Percentiles rank a stretch among this genome's conserved stretches.
Conservation (phyloP, 192 early-diverging fungal species). For the Spinellus fusiger region DNA sequence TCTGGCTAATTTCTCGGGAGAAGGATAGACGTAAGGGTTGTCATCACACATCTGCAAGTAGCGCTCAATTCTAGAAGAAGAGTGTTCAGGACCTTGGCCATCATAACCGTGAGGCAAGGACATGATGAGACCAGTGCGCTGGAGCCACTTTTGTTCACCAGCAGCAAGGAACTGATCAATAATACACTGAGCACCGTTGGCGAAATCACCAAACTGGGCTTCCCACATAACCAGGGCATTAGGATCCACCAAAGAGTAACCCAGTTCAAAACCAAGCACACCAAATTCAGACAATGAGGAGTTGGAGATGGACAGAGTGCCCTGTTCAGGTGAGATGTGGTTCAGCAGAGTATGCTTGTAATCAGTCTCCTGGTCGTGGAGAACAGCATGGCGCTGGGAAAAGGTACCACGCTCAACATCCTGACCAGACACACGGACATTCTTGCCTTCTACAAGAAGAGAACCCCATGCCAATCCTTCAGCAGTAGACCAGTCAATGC, state of each 20-base stretch:
- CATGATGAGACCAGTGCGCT: conserved; percentile 91
- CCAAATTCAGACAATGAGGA: conserved; percentile 96
- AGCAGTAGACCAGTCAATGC: conserved; percentile 95
- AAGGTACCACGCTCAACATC: conserved; percentile 99
- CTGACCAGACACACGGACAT: conserved; percentile 91
- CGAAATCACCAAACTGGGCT: conserved; percentile 98
- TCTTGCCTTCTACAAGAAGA: conserved; percentile 86
- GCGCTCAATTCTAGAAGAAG: conserved; percentile 90
- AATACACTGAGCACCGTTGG: conserved; percentile 95
- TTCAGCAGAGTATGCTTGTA: conserved; percentile 76
- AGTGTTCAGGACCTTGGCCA: conserved; percentile 98
- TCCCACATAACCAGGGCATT: conserved; percentile 95
- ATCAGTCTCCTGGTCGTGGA: conserved; percentile 93
- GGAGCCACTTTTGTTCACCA: conserved; percentile 98
- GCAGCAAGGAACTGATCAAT: conserved; percentile 96
- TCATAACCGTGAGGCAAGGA: conserved; percentile 97
- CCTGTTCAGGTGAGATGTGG: conserved; percentile 84
- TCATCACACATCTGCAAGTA: conserved; percentile 95
- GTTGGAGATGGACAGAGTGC: conserved; percentile 86
- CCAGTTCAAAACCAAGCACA: conserved; percentile 93
- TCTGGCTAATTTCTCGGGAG: conserved; percentile 72
- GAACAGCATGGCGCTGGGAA: conserved; percentile 95
- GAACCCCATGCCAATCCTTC: conserved; percentile 92
- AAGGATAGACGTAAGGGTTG: conserved; percentile 80
- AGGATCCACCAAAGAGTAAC: conserved; percentile 92